phyloP scores from a whole-genome alignment of 306 rosid genomes.

The Prunus mira region DNA sequence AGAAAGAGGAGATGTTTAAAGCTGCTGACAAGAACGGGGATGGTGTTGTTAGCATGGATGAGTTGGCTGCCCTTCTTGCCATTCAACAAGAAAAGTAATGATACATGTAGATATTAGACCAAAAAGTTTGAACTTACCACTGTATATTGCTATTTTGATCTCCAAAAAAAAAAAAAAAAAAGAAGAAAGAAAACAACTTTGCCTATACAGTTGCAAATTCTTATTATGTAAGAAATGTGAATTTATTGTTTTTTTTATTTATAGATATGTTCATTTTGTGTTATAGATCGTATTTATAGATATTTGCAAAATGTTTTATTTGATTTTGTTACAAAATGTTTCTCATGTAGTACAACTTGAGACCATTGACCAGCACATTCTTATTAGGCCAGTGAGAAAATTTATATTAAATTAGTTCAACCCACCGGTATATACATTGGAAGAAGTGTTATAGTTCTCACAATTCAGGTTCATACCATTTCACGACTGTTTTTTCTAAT shows the following conservation, averaged over 20 bases:
- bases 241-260: not conserved
- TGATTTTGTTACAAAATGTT: not conserved
- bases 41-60: slow-evolving; percentile 86
- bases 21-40: slow-evolving; percentile 89
- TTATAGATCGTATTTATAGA: not conserved
- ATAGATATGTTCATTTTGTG: not conserved
- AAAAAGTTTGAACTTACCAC: not conserved
- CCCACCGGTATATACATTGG: not conserved
- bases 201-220: not conserved
- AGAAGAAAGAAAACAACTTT: not conserved
- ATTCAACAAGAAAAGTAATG: slow-evolving; percentile 86
- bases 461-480: not conserved
- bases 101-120: slow-evolving; percentile 19
- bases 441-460: not conserved
- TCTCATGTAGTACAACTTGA: not conserved
- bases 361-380: not conserved
- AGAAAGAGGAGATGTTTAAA: slow-evolving; percentile 93
- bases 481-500: not conserved
- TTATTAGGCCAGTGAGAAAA: not conserved
- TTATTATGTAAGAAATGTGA: not conserved
- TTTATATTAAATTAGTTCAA: not conserved
- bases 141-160: not conserved
- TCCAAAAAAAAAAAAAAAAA: not conserved
- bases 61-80: slow-evolving; percentile 85
- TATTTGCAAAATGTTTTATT: not conserved